Conservation (phyloP, 1,284 basidiomycete species). For the Cryptococcus sp. region DNA sequence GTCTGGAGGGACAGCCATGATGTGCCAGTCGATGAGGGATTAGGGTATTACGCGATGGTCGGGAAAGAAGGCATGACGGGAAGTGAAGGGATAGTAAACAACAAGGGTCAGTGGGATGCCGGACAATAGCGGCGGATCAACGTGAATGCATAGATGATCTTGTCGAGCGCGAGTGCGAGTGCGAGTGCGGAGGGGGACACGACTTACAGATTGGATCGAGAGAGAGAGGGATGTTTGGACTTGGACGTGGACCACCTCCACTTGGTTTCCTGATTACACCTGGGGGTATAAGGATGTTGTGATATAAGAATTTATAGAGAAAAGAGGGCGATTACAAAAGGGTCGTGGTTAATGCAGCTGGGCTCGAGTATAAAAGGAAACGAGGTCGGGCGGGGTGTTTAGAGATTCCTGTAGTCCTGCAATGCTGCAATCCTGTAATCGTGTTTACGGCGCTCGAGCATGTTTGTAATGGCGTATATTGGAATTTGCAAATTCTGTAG, state of each 20-base stretch:
- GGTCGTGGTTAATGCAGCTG: background rate
- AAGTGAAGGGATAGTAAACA: background rate
- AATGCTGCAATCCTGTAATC: too few species aligned
- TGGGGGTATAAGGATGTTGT: background rate
- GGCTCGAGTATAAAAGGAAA: background rate
- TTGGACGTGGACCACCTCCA: slow-evolving; percentile 18
- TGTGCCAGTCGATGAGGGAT: too few species aligned
- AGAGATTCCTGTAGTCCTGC: too few species aligned
- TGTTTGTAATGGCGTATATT: too few species aligned
- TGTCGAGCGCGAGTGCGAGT: too few species aligned
- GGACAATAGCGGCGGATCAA: background rate
- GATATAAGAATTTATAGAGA: background rate
- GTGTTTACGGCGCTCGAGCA: too few species aligned
- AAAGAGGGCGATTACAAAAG: slow-evolving; percentile 4
- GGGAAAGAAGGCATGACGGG: background rate
- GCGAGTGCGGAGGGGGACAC: background rate
- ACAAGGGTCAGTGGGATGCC: background rate
- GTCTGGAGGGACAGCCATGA: background rate
- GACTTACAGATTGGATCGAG: slow-evolving; percentile 7
- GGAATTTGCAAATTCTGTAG: too few species aligned
- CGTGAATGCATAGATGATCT: background rate
- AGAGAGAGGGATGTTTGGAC: background rate
- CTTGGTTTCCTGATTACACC: slow-evolving; percentile 3
- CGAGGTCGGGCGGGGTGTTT: background rate
- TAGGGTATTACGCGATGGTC: too few species aligned